Evolutionary conservation across 148 eudicot genomes (phyloP), one percentile per base, ranked within the genome.

Genomic region (Cornus kousa): DNA sequence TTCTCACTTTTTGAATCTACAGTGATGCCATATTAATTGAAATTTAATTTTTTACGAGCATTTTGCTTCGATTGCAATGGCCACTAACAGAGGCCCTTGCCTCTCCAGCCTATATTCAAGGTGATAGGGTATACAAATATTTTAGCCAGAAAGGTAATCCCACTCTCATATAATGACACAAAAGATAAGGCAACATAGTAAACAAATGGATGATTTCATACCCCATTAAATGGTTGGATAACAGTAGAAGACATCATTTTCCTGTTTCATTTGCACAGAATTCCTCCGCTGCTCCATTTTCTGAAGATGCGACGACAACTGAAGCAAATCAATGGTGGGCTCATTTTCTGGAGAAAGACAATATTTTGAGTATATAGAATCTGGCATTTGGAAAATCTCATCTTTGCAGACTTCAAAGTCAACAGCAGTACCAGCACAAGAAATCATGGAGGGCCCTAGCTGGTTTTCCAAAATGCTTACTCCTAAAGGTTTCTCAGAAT

Each of bases 261-360:
- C 84, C 77, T 77, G 83, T 82, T 83, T 78, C 72, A 71, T 66
- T 59, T 64, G 80, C 71, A 65, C 53, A 33, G 85, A 78, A 71
- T 77, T 82, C 91, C 88, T 88, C 74, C 86, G 87, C 74, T 82
- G 88, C 86, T 91, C 91, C 81, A 91, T 87, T 40, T 85, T 82
- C 37, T 87, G 86, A 32, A 90, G 87, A 81, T 90, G 91, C 14
- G 87, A 82, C 7, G 93, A 90, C 79, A 90, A 81, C 71, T 90
- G 93, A 48, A 87, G 86, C 89, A 90, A 79, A 84, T 87, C 83
- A 66, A 87, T 77, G 33, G 89, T 87, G 57, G 82, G 35, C 50
- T 83, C 84, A 33, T 77, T 68, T 55, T 76, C 79, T 35, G 72
- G 80, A 19, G 84, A 71, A 73, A 79, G 67, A 24, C 24, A 46